Conservation (phyloP, 176 grass and related monocot genomes). For the Bothriochloa decipiens region DNA sequence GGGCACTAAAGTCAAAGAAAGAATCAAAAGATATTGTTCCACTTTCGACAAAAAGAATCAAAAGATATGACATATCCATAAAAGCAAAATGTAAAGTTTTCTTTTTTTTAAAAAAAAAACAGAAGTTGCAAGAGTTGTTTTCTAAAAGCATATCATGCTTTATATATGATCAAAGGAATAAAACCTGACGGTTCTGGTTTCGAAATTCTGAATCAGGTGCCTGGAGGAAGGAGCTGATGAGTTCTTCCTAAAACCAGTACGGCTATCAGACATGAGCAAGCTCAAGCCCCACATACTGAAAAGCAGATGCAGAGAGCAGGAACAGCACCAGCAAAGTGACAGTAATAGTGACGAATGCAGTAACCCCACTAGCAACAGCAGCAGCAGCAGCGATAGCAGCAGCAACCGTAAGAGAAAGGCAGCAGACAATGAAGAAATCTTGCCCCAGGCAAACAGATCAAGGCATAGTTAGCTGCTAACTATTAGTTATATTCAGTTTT, state of each 20-base stretch:
- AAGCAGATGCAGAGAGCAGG: conserved; percentile 64
- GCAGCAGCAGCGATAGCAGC: conserved; percentile 20
- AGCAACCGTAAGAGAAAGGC: conserved; percentile 69
- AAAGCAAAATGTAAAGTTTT: not conserved
- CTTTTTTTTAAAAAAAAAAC: too few species aligned
- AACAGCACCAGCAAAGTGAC: conserved; percentile 48
- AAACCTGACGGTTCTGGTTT: conserved; percentile 20
- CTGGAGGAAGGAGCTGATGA: conserved; percentile 96
- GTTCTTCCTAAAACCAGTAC: conserved; percentile 94
- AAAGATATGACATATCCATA: conserved; percentile 20
- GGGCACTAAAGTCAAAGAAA: conserved; percentile 23
- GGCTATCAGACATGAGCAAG: conserved; percentile 84
- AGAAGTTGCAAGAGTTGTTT: not conserved
- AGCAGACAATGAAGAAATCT: conserved; percentile 54
- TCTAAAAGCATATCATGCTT: not conserved
- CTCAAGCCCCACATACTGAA: conserved; percentile 88
- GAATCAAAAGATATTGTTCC: conserved; percentile 22
- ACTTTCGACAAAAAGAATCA: not conserved
- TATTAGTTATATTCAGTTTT: conserved; percentile 28
- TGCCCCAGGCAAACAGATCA: conserved; percentile 56
- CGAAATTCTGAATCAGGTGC: conserved; percentile 62
- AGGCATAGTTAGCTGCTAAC: conserved; percentile 52
- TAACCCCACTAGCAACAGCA: conserved; percentile 34
- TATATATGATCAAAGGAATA: not conserved
- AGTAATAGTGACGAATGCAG: conserved; percentile 40